A percentile compares a stretch with the other conserved stretches of the same genome.
These are phyloP conservation scores for Fusarium anguioides DNA, from an alignment of 2,329 filamentous ascomycete genomes.

Conservation along the genomic window DNA sequence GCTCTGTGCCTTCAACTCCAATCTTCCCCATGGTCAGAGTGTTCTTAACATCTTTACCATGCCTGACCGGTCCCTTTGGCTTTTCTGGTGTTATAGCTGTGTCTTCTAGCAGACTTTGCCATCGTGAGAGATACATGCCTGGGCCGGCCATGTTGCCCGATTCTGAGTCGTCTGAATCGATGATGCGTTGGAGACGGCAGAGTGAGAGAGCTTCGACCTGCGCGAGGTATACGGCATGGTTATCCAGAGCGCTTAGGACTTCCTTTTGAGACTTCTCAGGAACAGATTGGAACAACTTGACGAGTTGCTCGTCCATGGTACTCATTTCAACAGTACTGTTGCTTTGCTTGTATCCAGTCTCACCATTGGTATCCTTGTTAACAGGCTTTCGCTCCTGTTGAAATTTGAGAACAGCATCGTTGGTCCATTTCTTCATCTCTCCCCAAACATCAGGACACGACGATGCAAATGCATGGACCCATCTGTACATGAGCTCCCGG, in stretches of 20 bases:
- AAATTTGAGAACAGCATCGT: slow-evolving; percentile 68
- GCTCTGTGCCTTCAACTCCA: slow-evolving; percentile 48
- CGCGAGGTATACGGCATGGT: slow-evolving; percentile 70
- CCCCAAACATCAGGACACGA: slow-evolving; percentile 74
- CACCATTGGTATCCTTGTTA: neutral
- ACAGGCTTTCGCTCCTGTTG: slow-evolving; percentile 41
- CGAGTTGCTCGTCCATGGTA: slow-evolving; percentile 55
- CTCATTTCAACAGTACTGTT: slow-evolving; percentile 37
- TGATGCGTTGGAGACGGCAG: slow-evolving; percentile 66
- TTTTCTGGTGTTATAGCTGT: slow-evolving; percentile 73
- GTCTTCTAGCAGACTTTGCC: slow-evolving; percentile 77
- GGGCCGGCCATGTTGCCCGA: slow-evolving; percentile 65
- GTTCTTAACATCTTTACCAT: slow-evolving; percentile 63
- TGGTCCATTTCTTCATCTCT: slow-evolving; percentile 71
- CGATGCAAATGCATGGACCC: slow-evolving; percentile 75
- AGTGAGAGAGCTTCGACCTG: slow-evolving; percentile 65
- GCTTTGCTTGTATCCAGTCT: neutral
- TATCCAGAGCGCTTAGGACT: slow-evolving; percentile 65
- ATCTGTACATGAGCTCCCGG: slow-evolving; percentile 71
- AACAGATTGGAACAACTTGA: slow-evolving; percentile 59
- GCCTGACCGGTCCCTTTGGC: slow-evolving; percentile 62
- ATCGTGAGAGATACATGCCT: slow-evolving; percentile 77
- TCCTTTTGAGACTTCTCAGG: slow-evolving; percentile 56
- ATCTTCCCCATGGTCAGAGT: slow-evolving; percentile 57
- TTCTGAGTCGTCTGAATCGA: slow-evolving; percentile 53